Conservation (phyloP, 345 rosid genomes). For the Adansonia digitata region DNA sequence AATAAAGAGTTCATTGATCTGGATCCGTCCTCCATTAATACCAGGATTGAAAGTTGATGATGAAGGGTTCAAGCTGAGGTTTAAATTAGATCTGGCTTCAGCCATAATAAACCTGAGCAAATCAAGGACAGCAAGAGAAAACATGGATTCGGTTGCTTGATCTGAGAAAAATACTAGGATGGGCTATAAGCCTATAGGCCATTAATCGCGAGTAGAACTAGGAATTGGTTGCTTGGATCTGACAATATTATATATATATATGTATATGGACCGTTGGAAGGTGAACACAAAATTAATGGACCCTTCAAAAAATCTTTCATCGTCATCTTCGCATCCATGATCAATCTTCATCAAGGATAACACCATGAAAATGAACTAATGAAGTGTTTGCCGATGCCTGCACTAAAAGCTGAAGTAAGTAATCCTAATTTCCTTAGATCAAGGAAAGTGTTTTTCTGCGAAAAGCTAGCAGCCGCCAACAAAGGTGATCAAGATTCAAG, state of each 20-base stretch:
- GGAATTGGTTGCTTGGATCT: background rate
- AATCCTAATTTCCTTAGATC: background rate
- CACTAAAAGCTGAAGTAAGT: background rate
- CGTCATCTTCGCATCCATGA: background rate
- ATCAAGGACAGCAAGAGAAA: background rate
- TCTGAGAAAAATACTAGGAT: background rate
- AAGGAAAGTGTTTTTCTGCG: too few species aligned
- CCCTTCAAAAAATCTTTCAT: background rate
- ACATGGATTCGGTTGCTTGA: background rate
- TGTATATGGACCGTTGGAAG: background rate
- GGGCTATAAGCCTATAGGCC: background rate
- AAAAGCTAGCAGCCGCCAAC: too few species aligned
- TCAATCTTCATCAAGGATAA: background rate
- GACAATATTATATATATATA: too few species aligned
- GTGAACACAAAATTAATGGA: background rate
- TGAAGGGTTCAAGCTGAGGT: background rate
- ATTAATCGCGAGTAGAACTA: background rate
- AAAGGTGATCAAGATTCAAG: too few species aligned
- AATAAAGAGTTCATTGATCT: background rate
- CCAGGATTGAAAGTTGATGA: background rate
- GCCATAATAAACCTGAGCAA: background rate
- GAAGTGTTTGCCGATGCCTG: background rate
- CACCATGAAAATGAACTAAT: background rate
- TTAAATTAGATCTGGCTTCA: background rate
- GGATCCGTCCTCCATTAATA: background rate